phyloP scores from a whole-genome alignment of 768 basidiomycete species.

The Tulasnella sp. region DNA sequence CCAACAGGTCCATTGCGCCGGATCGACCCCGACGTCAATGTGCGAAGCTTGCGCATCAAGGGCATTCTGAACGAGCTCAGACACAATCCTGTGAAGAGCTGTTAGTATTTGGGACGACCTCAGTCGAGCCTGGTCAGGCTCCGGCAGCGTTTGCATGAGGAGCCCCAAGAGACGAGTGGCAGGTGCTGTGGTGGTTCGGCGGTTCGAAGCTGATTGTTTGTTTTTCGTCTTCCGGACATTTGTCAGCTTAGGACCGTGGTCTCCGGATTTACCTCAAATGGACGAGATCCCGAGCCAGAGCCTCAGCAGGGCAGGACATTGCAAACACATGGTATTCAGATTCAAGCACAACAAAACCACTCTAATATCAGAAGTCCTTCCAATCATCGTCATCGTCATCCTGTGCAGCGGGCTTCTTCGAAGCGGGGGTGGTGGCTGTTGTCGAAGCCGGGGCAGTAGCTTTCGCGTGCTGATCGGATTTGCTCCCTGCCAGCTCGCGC shows the following conservation, averaged over 20 bases:
- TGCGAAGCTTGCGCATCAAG: constrained; percentile 66
- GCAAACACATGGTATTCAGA: not conserved
- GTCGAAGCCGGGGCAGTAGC: not conserved
- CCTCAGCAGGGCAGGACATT: not conserved
- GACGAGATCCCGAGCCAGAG: not conserved
- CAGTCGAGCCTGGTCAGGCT: constrained; percentile 50
- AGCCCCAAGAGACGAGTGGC: not conserved
- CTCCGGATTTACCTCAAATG: not conserved
- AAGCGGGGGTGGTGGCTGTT: constrained; percentile 8
- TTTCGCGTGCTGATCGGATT: constrained; percentile 15
- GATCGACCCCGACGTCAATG: constrained; percentile 63
- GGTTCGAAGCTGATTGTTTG: not conserved
- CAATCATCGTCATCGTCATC: constrained; percentile 47
- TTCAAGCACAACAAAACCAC: not conserved
- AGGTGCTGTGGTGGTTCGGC: not conserved
- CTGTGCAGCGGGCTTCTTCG: constrained; percentile 27
- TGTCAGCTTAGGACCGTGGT: not conserved
- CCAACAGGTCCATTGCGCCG: constrained; percentile 70
- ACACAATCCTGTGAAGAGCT: constrained; percentile 64
- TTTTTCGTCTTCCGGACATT: not conserved
- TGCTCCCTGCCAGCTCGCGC: constrained; percentile 14
- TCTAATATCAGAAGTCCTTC: constrained; percentile 54
- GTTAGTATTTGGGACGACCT: constrained; percentile 80
- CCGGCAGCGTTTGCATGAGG: constrained; percentile 35
- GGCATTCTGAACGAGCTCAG: constrained; percentile 82